phyloP scores from a whole-genome alignment of 345 rosid species.

The Xanthoceras sorbifolium region DNA sequence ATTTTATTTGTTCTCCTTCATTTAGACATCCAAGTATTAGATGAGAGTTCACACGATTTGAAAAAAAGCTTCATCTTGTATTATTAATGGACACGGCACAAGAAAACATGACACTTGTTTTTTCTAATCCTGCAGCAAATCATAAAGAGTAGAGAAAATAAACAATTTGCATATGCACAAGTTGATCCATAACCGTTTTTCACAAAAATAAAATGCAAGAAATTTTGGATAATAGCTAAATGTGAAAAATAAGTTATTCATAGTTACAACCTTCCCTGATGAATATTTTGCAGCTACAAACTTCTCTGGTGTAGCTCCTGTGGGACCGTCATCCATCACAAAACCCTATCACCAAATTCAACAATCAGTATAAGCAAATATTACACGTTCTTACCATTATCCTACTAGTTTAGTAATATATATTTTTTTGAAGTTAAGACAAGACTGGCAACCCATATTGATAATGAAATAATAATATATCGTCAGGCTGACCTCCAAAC shows the following conservation, averaged over 20 bases:
- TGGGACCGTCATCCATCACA: conserved; percentile 47
- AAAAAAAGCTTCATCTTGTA: conserved; percentile 44
- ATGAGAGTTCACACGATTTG: conserved; percentile 39
- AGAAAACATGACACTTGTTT: conserved; percentile 48
- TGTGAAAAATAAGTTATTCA: neutral
- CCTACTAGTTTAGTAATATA: conserved; percentile 3
- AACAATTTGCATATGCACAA: conserved; percentile 33
- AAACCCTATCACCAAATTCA: conserved; percentile 62
- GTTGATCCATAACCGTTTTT: conserved; percentile 16
- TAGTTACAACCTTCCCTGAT: conserved; percentile 64
- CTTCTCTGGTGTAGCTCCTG: conserved; percentile 63
- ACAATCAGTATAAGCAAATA: conserved; percentile 20
- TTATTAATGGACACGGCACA: conserved; percentile 44
- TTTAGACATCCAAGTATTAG: conserved; percentile 44
- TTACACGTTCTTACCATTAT: neutral
- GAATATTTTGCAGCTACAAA: conserved; percentile 89
- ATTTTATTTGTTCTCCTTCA: conserved; percentile 49
- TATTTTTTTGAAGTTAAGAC: neutral
- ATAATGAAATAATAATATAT: neutral
- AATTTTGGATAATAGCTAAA: neutral
- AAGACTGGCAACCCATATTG: neutral
- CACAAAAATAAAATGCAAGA: conserved; percentile 22
- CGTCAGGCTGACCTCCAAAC: neutral
- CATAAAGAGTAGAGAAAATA: conserved; percentile 36
- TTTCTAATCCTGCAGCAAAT: conserved; percentile 59